Base-by-base conservation (phyloP, 768 basidiomycete species). In the Hygrocybe punicea region DNA sequence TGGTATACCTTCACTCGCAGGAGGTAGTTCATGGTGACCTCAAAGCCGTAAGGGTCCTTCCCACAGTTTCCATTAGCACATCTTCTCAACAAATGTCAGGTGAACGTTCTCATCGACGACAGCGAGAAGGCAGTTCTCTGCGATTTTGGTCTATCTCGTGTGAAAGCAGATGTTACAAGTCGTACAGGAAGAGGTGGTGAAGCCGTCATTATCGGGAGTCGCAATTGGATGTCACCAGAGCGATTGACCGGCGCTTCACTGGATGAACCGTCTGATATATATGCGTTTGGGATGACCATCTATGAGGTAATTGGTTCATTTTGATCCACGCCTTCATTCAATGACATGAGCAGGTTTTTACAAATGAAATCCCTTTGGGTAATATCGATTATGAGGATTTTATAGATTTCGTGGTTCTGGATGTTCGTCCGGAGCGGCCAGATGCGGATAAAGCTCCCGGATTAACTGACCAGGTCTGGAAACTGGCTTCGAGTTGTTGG, bases 21-120 rank as follows among this genome's bases (percentile, higher is more conserved):
- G 57, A 56, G 2, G 60, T 71, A 25, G 59, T 67, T 9, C 70
- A 69, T 52, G 66, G 69, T 14, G 66, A 71, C 37, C 51, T 71
- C 11, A 69, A 69, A 61, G 66, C 52, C 11, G 64, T 65, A 23
- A n/a, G n/a, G n/a, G n/a, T 11, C 6, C n/a, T 33, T 11, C 8
- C 7, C 5, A 14, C 9, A 11, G 5, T 35, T 17, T 4, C 4
- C 4, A 8, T 29, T 29, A 4, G 29, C 11, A 7, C 11, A 23
- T 48, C 4, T 17, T 11, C 11, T 36, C 13, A 3, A 5, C 23
- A 23, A 45, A n/a, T n/a, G n/a, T n/a, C 55, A 77, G 77, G 64
- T 66, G 6, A 78, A 77, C 44, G 62, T 77, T 24, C 62, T 77
- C 0, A 63, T 78, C 9, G 62, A 61, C 45, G 69, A 75, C 40